These are phyloP conservation scores for Aspergillus japonicus DNA, from an alignment of 2,329 filamentous ascomycete species.

Conservation along the genomic window DNA sequence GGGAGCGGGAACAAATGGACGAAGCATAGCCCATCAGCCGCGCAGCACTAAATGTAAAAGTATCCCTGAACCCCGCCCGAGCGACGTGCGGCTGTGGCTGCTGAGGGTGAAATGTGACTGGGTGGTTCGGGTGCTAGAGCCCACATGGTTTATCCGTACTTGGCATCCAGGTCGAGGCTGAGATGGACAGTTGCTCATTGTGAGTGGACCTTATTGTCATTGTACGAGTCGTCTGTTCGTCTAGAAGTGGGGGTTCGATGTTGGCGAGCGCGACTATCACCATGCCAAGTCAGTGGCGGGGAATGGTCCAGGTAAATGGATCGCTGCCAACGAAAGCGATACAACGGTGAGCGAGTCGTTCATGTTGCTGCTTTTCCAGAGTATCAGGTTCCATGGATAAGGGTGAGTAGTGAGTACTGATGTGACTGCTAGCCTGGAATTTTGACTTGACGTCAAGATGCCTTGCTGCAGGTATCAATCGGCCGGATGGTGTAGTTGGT, in stretches of 20 bases:
- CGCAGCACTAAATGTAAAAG: not conserved
- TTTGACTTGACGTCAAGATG: no score
- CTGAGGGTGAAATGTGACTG: not conserved
- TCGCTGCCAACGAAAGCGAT: no score
- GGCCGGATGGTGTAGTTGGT: conserved; percentile 37
- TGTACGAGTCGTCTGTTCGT: not conserved
- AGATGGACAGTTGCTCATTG: not conserved
- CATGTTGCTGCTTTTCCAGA: no score
- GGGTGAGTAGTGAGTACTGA: no score
- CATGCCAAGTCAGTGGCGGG: no score
- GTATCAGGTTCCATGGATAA: no score
- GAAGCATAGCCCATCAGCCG: not conserved
- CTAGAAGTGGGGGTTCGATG: not conserved
- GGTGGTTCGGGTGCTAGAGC: not conserved
- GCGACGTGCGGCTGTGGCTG: not conserved
- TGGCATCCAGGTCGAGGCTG: not conserved
- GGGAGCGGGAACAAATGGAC: not conserved
- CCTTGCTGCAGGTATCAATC: not conserved
- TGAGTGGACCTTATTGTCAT: not conserved
- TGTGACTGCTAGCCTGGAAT: no score
- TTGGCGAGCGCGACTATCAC: no score
- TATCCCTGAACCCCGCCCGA: not conserved
- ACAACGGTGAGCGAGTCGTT: no score
- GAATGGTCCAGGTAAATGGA: no score
- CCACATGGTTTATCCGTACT: not conserved